phyloP scores from a whole-genome alignment of 1,284 basidiomycete species.

The Boletus mariae region DNA sequence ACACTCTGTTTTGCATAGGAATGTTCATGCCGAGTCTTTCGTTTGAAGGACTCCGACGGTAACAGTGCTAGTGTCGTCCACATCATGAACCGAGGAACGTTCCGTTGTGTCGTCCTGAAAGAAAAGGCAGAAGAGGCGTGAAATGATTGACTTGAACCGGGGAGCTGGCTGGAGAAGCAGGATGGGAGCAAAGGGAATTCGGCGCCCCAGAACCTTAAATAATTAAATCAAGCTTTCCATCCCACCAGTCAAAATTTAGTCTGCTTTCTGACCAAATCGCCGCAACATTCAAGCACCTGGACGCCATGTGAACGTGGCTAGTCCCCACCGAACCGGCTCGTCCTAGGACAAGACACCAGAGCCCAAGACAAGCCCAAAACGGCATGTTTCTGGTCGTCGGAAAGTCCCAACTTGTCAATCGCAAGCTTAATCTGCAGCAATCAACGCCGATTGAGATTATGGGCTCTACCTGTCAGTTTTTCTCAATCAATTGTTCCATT shows the following conservation, averaged over 20 bases:
- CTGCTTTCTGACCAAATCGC: neutral
- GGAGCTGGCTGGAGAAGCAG: neutral
- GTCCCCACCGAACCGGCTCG: constrained; percentile 13
- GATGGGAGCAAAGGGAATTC: neutral
- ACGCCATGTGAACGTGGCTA: neutral
- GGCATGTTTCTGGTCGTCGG: neutral
- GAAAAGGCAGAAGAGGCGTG: neutral
- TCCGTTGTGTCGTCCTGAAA: constrained; percentile 1
- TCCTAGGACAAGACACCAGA: neutral
- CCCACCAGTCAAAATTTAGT: neutral
- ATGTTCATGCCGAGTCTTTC: neutral
- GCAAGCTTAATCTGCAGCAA: constrained; percentile 4
- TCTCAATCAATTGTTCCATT: neutral
- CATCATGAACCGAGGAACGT: neutral
- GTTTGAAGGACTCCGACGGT: neutral
- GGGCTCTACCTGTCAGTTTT: constrained; percentile 1
- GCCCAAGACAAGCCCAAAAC: neutral
- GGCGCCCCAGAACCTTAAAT: too few species aligned
- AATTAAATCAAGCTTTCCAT: neutral
- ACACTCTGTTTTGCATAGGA: too few species aligned
- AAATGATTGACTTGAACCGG: neutral
- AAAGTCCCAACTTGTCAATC: neutral
- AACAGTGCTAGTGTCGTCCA: neutral
- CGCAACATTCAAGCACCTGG: neutral
- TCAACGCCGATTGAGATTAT: constrained; percentile 1